Evolutionary conservation across 208 protist species (phyloP), one percentile per base, ranked within the genome.

Genomic region (Leishmania aethiopica): DNA sequence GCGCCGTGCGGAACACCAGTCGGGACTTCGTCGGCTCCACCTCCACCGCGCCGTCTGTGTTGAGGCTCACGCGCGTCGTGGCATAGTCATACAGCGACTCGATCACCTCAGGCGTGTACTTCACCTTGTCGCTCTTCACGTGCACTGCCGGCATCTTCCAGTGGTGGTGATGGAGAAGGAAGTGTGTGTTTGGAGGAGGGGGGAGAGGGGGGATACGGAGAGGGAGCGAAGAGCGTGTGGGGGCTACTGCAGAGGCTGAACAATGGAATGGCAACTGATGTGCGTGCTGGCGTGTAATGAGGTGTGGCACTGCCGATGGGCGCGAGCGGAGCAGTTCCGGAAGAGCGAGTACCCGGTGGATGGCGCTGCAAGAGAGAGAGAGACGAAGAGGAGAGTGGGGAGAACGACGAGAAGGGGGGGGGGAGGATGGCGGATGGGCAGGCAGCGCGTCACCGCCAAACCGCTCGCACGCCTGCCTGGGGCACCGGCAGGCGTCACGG

Each of bases 1-100:
- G 89, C 77, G 97, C 77, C 42, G 99, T 99, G 55, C 95, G 86
- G 84, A 99, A 99, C 25, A 80, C 78, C 66, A 98, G 95, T 2
- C 85, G 83, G 19, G 81, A 79, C 17, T 85, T 85, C 15, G 91
- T 76, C 57, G 98, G 97, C 75, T 91, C 88, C 53, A 98, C 93
- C 47, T 84, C 84, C 35, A 97, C 81, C 47, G 88, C 81, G 11
- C 83, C 93, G 32, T 91, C 40, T 2, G 72, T 77, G 77, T 73
- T 76, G 40, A 78, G 82, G 55, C 74, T 73, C 28, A 98, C 94
- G n/a, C 77, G 79, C 0, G 96, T 98, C 53, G 75, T 97, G 71
- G 89, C 78, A 79, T 99, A 99, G 6, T 85, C 79, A 84, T 98
- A 99, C 35, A 90, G 80, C 22, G 92, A 86, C 55, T 89, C 90